Evolutionary conservation across 140 eudicot species (phyloP).

Genomic region (Flaveria floridana): DNA sequence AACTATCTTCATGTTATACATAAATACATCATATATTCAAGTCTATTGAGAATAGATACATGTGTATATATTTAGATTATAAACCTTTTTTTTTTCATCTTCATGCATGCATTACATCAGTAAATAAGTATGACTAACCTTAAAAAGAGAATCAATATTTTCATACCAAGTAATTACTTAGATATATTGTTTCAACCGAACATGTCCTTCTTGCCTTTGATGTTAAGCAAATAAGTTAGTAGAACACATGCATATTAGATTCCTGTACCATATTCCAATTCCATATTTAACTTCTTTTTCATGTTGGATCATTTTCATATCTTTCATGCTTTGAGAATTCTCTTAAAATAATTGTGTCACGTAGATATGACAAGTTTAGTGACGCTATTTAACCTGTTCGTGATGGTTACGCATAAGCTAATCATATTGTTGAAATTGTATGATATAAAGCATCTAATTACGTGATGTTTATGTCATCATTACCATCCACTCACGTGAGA

Average conservation of each 20-base stretch:
- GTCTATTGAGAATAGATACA: too few species aligned
- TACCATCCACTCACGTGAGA: too few species aligned
- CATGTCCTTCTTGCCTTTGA: constrained; percentile 8
- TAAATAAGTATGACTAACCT: too few species aligned
- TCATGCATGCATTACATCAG: too few species aligned
- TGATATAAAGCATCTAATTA: neutral
- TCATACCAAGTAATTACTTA: neutral
- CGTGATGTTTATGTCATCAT: too few species aligned
- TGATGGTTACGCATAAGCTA: neutral
- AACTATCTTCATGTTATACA: neutral
- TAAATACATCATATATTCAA: neutral
- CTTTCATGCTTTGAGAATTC: neutral
- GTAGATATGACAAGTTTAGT: neutral
- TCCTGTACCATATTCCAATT: constrained; percentile 4
- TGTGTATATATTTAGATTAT: too few species aligned
- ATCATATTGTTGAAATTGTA: neutral
- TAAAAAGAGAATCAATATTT: neutral
- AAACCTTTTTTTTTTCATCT: too few species aligned
- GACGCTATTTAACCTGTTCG: neutral
- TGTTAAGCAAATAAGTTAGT: neutral
- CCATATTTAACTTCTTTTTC: neutral
- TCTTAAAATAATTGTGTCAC: neutral
- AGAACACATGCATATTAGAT: constrained; percentile 8
- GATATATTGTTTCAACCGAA: neutral
- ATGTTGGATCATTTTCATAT: constrained; percentile 7